Conservation (phyloP, 441 rosid genomes). For the Jatropha podagrica region DNA sequence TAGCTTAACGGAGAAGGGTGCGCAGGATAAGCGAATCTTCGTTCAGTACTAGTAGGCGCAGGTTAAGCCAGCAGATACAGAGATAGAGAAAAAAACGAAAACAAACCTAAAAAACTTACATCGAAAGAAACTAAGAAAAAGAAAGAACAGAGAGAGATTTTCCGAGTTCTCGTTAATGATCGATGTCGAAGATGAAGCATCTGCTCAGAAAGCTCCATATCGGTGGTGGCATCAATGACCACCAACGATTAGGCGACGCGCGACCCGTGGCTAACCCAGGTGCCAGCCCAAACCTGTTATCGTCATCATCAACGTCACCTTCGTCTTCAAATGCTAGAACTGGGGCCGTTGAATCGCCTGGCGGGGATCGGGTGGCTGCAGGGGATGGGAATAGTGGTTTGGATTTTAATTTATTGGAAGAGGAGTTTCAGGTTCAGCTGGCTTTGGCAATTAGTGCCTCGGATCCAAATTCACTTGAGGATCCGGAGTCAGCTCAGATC, state of each 20-base stretch:
- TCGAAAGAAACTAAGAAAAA: neutral
- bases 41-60: conserved; percentile 41
- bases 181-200: conserved; percentile 96
- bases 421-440: conserved; percentile 90
- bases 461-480: conserved; percentile 57
- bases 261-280: conserved; percentile 45
- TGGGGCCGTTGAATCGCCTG: conserved; percentile 45
- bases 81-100: neutral
- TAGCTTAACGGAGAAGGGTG: conserved; percentile 64
- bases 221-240: conserved; percentile 70
- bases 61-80: conserved; percentile 37
- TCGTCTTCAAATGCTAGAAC: conserved; percentile 50
- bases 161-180: conserved; percentile 57
- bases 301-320: conserved; percentile 24
- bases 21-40: conserved; percentile 72
- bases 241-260: conserved; percentile 47
- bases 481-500: conserved; percentile 91
- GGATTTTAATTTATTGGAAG: conserved; percentile 78
- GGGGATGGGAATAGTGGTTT: conserved; percentile 24
- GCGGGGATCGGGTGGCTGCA: conserved; percentile 42
- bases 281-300: conserved; percentile 36
- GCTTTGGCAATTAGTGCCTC: conserved; percentile 95
- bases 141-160: conserved; percentile 23
- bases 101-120: neutral
- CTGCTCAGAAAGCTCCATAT: conserved; percentile 87